Conservation (phyloP, 164 flowering plant genomes). For the Cinnamomum micranthum region DNA sequence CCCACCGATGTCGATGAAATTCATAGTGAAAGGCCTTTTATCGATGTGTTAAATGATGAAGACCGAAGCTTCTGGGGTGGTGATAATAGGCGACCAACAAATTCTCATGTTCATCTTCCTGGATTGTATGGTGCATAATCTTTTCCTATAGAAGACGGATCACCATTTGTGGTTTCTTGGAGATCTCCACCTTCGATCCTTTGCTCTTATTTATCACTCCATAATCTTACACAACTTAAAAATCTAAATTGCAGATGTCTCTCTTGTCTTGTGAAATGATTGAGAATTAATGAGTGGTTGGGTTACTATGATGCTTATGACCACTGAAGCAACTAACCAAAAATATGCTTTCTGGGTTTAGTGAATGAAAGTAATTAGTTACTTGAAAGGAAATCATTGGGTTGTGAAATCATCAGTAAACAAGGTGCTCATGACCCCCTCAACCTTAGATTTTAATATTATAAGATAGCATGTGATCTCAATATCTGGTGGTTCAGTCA, state of each 20-base stretch:
- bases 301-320: not conserved
- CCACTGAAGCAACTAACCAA: not conserved
- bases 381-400: conserved; percentile 11
- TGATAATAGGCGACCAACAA: not conserved
- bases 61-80: no score
- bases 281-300: not conserved
- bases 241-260: not conserved
- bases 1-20: no score
- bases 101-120: not conserved
- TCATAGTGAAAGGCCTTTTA: no score
- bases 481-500: conserved; percentile 36
- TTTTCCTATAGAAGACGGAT: not conserved
- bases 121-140: not conserved
- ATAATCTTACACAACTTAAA: not conserved
- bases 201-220: not conserved
- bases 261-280: not conserved
- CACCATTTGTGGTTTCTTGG: not conserved
- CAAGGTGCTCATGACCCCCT: conserved; percentile 17
- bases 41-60: no score
- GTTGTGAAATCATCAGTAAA: conserved; percentile 26
- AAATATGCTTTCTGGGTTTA: not conserved
- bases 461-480: conserved; percentile 22
- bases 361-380: not conserved
- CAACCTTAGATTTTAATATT: conserved; percentile 5
- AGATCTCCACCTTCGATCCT: not conserved